Evolutionary conservation across 768 basidiomycete genomes (phyloP).

Genomic region (Podaxis sp.): DNA sequence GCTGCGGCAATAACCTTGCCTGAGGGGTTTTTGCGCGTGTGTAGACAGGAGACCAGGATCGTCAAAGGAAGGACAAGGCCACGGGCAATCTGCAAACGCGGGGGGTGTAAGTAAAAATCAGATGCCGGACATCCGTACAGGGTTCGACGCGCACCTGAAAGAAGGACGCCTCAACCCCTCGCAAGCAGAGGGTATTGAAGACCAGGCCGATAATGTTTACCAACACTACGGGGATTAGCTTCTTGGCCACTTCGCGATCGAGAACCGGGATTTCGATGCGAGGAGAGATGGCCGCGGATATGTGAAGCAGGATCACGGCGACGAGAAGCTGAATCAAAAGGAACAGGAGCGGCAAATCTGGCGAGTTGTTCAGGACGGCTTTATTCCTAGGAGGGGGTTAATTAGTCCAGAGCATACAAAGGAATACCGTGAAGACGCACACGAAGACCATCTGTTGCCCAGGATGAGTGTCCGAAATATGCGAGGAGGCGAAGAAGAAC

Average conservation of each 20-base stretch:
- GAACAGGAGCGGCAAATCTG: conserved; percentile 67
- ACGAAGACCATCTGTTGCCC: conserved; percentile 50
- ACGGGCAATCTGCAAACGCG: conserved; percentile 65
- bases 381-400: conserved; percentile 57
- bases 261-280: conserved; percentile 59
- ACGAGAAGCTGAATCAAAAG: conserved; percentile 67
- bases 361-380: conserved; percentile 66
- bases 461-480: conserved; percentile 1
- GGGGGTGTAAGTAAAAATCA: background rate
- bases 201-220: conserved; percentile 76
- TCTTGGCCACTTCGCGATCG: conserved; percentile 52
- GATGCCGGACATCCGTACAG: background rate
- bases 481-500: conserved; percentile 27
- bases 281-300: conserved; percentile 44
- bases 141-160: conserved; percentile 55
- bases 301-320: conserved; percentile 64
- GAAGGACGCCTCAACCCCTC: conserved; percentile 78
- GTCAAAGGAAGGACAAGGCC: conserved; percentile 84
- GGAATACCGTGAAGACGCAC: conserved; percentile 25
- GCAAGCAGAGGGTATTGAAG: conserved; percentile 78
- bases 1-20: conserved; percentile 57
- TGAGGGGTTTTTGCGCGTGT: conserved; percentile 56
- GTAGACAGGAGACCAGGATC: conserved; percentile 65
- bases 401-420: conserved; percentile 7
- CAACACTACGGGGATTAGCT: conserved; percentile 59